phyloP scores from a whole-genome alignment of 2,329 filamentous ascomycete genomes.

The Calonectria pteridis region DNA sequence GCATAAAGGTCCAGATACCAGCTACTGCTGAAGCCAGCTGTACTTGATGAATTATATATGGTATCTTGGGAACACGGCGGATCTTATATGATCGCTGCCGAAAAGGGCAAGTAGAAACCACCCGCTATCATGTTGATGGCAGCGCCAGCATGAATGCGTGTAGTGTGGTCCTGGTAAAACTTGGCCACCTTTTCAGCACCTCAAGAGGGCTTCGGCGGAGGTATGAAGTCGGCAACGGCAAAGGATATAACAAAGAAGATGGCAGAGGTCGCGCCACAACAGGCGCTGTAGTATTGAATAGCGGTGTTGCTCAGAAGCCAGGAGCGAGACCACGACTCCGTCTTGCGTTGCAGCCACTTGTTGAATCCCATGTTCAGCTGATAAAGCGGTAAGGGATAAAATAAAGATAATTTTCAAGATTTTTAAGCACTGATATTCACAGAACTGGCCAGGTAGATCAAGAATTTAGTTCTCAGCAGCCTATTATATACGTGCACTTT shows the following conservation, averaged over 20 bases:
- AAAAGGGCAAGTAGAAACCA: conserved; percentile 30
- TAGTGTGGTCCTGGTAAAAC: conserved; percentile 24
- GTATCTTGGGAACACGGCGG: conserved; percentile 24
- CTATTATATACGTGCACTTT: background rate
- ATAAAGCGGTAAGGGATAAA: background rate
- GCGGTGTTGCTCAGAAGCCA: conserved; percentile 25
- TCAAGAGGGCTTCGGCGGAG: conserved; percentile 19
- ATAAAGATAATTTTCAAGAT: background rate
- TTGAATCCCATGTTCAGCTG: conserved; percentile 10
- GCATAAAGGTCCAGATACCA: conserved; percentile 31
- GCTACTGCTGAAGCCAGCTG: conserved; percentile 24
- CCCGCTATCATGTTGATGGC: conserved; percentile 29
- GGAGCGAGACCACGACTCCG: conserved; percentile 6
- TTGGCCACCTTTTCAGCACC: conserved; percentile 21
- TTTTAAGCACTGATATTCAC: background rate
- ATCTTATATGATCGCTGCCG: conserved; percentile 26
- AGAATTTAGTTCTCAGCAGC: background rate
- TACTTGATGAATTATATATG: conserved; percentile 27
- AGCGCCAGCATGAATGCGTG: conserved; percentile 25
- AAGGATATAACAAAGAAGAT: conserved; percentile 24
- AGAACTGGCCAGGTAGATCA: background rate
- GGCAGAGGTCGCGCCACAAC: conserved; percentile 20
- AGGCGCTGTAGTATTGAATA: conserved; percentile 25
- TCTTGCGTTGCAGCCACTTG: background rate
- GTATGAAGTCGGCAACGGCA: conserved; percentile 23